These are phyloP conservation scores for Pelargonium fulgidum DNA, from an alignment of 441 rosid genomes.

Conservation along the genomic window DNA sequence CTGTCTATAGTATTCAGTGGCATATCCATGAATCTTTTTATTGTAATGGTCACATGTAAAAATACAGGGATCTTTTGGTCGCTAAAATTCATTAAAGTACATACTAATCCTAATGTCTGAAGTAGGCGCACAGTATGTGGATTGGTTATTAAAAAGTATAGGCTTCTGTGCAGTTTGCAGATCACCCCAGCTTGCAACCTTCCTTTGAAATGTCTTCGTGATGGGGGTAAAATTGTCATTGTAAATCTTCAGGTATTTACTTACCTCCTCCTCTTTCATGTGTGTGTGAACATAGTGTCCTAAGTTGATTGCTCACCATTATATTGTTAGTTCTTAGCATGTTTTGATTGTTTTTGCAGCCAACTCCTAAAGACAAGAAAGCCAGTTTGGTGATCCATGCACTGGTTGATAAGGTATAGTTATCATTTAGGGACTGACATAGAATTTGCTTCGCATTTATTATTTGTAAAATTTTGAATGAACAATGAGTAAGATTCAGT, in stretches of 20 bases:
- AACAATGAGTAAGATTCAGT: background rate
- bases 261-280: background rate
- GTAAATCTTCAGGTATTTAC: slow-evolving; percentile 16
- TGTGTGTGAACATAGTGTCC: background rate
- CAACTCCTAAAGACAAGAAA: slow-evolving; percentile 16
- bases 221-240: slow-evolving; percentile 18
- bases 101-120: background rate
- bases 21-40: background rate
- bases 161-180: slow-evolving; percentile 17
- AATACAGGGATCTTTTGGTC: background rate
- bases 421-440: background rate
- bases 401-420: slow-evolving; percentile 11
- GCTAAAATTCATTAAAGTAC: background rate
- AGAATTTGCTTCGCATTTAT: background rate
- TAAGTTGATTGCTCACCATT: background rate
- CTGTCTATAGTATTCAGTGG: background rate
- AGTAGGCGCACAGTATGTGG: background rate
- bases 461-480: background rate
- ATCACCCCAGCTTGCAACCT: slow-evolving; percentile 15
- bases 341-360: slow-evolving; percentile 3
- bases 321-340: background rate
- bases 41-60: background rate
- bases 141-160: background rate
- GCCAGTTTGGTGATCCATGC: slow-evolving; percentile 19
- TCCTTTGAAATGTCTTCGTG: slow-evolving; percentile 11